Evolutionary conservation across 106 monocot species (phyloP).

Genomic region (Allium sativum): DNA sequence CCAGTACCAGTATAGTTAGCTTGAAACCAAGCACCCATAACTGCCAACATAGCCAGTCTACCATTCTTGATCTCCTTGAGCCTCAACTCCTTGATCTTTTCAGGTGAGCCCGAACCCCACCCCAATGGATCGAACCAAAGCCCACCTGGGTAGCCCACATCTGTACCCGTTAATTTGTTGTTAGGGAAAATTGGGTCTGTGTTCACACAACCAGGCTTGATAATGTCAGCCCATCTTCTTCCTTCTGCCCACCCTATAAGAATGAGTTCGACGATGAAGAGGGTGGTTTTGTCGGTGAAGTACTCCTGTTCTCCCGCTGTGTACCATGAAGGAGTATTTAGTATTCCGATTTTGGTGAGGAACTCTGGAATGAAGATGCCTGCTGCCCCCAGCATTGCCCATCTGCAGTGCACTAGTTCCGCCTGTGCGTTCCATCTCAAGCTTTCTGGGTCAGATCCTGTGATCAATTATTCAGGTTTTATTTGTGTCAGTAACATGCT

Average conservation of each 20-base stretch:
- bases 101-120: conserved; percentile 82
- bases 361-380: conserved; percentile 98
- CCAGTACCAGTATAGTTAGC: conserved; percentile 92
- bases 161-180: conserved; percentile 98
- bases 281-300: conserved; percentile 99
- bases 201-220: conserved; percentile 91
- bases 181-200: conserved; percentile 95
- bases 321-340: conserved; percentile 99
- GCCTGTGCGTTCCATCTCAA: conserved; percentile 84
- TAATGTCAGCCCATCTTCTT: conserved; percentile 89
- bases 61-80: conserved; percentile 99
- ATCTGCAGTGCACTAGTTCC: conserved; percentile 94
- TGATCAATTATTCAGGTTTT: too few relatives aligned
- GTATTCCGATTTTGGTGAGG: conserved; percentile 86
- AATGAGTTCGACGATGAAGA: conserved; percentile 81
- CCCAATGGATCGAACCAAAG: conserved; percentile 98
- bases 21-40: conserved; percentile 99
- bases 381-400: conserved; percentile 98
- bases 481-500: too few relatives aligned
- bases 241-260: conserved; percentile 99
- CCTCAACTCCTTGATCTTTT: conserved; percentile 89
- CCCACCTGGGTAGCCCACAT: conserved; percentile 93
- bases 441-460: conserved; percentile 97
- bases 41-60: conserved; percentile 89
- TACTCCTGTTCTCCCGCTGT: conserved; percentile 74